These are phyloP conservation scores for Neofusicoccum umdonicola DNA, from an alignment of 2,329 filamentous ascomycete species.

Conservation along the genomic window DNA sequence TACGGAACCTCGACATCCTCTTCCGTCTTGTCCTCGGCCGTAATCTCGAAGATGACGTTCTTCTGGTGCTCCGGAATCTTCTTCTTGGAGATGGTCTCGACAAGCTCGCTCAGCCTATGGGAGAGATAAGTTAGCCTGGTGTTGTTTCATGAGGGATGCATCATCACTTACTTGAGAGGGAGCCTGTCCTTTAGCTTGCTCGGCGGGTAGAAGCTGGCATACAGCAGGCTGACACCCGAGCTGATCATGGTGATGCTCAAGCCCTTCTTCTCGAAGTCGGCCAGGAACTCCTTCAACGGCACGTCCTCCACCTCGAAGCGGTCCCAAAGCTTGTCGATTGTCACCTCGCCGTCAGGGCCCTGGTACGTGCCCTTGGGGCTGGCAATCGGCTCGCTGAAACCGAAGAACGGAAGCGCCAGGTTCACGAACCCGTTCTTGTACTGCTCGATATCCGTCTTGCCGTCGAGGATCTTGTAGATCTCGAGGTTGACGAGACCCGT, in stretches of 20 bases:
- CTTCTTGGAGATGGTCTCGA: slow-evolving; percentile 89
- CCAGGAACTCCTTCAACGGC: slow-evolving; percentile 78
- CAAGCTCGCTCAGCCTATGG: slow-evolving; percentile 77
- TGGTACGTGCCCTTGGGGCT: slow-evolving; percentile 91
- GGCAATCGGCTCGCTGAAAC: slow-evolving; percentile 93
- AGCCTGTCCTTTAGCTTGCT: slow-evolving; percentile 81
- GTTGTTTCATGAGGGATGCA: not conserved
- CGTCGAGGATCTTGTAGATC: slow-evolving; percentile 94
- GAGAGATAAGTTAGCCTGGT: not conserved
- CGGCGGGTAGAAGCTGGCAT: slow-evolving; percentile 86
- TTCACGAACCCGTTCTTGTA: slow-evolving; percentile 99
- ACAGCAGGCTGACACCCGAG: slow-evolving; percentile 93
- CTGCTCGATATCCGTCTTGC: slow-evolving; percentile 93
- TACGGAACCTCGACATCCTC: slow-evolving; percentile 98
- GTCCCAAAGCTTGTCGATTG: slow-evolving; percentile 96
- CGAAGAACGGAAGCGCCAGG: slow-evolving; percentile 92
- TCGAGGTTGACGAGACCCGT: slow-evolving; percentile 91
- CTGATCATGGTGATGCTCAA: slow-evolving; percentile 88
- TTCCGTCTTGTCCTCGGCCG: slow-evolving; percentile 80
- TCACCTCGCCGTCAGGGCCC: slow-evolving; percentile 72
- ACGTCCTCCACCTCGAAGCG: slow-evolving; percentile 89
- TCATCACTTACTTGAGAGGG: slow-evolving; percentile 60
- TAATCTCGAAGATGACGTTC: slow-evolving; percentile 95
- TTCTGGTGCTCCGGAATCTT: slow-evolving; percentile 85
- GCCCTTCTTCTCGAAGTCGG: slow-evolving; percentile 77